phyloP scores from a whole-genome alignment of 305 asterid species.

The Fraxinus angustifolia region DNA sequence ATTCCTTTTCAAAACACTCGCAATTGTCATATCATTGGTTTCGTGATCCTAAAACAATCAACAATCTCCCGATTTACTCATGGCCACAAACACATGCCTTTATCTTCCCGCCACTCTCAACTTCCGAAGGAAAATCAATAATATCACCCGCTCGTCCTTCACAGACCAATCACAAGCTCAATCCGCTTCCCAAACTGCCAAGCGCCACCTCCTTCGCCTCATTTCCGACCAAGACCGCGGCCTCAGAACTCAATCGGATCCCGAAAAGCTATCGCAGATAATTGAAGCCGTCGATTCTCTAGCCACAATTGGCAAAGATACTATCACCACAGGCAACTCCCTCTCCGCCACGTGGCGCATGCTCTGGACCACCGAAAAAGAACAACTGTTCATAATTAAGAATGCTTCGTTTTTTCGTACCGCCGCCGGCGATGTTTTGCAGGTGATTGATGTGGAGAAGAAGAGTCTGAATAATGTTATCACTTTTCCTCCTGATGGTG shows the following conservation, averaged over 20 bases:
- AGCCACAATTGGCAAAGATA: slow-evolving; percentile 42
- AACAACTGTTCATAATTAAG: slow-evolving; percentile 69
- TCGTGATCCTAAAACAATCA: not conserved
- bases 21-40: not conserved
- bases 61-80: not conserved
- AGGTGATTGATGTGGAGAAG: slow-evolving; percentile 68
- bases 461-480: slow-evolving; percentile 68
- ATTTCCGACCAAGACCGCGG: slow-evolving; percentile 81
- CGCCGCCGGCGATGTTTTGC: slow-evolving; percentile 73
- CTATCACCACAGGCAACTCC: slow-evolving; percentile 54
- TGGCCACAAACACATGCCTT: slow-evolving; percentile 31
- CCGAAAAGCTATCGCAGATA: slow-evolving; percentile 59
- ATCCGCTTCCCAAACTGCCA: slow-evolving; percentile 45
- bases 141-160: slow-evolving; percentile 47
- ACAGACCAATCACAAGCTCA: slow-evolving; percentile 47
- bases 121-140: slow-evolving; percentile 15
- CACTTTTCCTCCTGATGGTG: slow-evolving; percentile 84
- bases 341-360: slow-evolving; percentile 77
- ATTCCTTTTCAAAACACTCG: not conserved
- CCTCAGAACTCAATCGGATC: slow-evolving; percentile 66
- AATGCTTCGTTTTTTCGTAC: slow-evolving; percentile 67
- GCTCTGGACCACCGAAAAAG: slow-evolving; percentile 98
- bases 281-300: slow-evolving; percentile 61
- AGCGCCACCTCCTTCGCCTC: slow-evolving; percentile 68
- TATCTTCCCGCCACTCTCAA: slow-evolving; percentile 51